Base-by-base conservation (phyloP, 805 yeast genomes). In the Jamesozyma piceae region DNA sequence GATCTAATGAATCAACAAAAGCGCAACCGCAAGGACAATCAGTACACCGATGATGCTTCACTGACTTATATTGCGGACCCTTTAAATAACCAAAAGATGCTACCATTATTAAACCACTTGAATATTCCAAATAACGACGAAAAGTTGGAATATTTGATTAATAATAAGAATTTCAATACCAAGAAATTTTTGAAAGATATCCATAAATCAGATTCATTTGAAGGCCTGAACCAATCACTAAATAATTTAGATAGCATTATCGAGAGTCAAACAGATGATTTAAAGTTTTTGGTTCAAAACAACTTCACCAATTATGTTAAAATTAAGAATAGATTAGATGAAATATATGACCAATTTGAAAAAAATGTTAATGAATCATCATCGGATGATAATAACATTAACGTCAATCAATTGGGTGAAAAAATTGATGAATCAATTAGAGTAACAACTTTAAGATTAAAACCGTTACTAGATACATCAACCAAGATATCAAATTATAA, bases 281-380 rank as follows among this genome's bases (percentile, higher is more conserved):
- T 80, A 51, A 71, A 74, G 44, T 52, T 56, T 14, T 58, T 79
- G 34, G 76, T 81, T 14, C 77, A 77, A 49, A 62, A 69, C 13
- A 84, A 82, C 53, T 80, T 77, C 50, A 73, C 75, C 42, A 69
- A 72, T 49, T 82, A 80, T 48, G 84, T 83, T 27, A 73, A 73
- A 47, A 71, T 80, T 22, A 83, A 83, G 53, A 74, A 80, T 20
- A 66, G 75, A 3, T 62, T 83, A 30, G 89, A 82, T 53, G 70
- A 71, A 22, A 77, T 81, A 3, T 73, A 77, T 46, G 65, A 60
- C 18, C 78, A 75, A 48, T 76, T 80, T 50, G 63, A 55, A 2
- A 44, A 69, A 26, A 42, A 46, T 2, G 31, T 40, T 34, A 31
- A 32, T 21, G 26, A 22, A 10, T 51, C 62, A 38, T 52, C 50